phyloP scores from a whole-genome alignment of 2,329 filamentous ascomycete genomes.

The Fusarium protoensiforme region DNA sequence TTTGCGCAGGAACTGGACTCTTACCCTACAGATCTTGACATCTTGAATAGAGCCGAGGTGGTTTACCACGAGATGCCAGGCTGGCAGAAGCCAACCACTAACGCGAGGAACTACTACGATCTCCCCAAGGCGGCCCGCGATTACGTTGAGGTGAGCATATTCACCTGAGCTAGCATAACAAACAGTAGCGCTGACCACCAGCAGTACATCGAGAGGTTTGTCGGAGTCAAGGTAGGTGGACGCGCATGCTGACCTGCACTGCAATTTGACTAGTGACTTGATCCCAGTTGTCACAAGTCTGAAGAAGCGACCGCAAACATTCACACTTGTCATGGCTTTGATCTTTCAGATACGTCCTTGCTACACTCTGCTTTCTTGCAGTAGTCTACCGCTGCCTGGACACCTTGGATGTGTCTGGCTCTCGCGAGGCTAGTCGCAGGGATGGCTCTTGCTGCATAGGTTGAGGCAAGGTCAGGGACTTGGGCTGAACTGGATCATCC shows the following conservation, averaged over 20 bases:
- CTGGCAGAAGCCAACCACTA: conserved; percentile 74
- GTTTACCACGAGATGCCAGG: conserved; percentile 76
- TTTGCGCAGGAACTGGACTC: conserved; percentile 48
- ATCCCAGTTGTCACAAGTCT: too few relatives aligned
- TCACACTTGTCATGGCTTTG: not conserved
- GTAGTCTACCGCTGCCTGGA: too few relatives aligned
- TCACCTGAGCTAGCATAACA: conserved; percentile 17
- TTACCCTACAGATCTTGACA: conserved; percentile 72
- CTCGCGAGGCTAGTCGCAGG: too few relatives aligned
- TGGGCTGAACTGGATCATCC: too few relatives aligned
- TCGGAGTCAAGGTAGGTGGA: conserved; percentile 62
- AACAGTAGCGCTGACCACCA: conserved; percentile 20
- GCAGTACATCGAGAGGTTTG: conserved; percentile 71
- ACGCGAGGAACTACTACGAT: conserved; percentile 68
- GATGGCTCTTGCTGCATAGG: too few relatives aligned
- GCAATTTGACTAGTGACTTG: too few relatives aligned
- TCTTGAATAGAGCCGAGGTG: conserved; percentile 69
- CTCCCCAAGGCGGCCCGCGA: conserved; percentile 72
- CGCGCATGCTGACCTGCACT: conserved; percentile 20
- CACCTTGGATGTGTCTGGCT: too few relatives aligned
- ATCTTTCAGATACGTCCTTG: too few relatives aligned
- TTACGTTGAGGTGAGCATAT: conserved; percentile 64
- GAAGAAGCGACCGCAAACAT: too few relatives aligned
- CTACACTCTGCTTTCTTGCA: too few relatives aligned
- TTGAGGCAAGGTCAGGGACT: too few relatives aligned